Conservation (phyloP, 2,329 filamentous ascomycete species). For the Rhynchosporium agropyri region DNA sequence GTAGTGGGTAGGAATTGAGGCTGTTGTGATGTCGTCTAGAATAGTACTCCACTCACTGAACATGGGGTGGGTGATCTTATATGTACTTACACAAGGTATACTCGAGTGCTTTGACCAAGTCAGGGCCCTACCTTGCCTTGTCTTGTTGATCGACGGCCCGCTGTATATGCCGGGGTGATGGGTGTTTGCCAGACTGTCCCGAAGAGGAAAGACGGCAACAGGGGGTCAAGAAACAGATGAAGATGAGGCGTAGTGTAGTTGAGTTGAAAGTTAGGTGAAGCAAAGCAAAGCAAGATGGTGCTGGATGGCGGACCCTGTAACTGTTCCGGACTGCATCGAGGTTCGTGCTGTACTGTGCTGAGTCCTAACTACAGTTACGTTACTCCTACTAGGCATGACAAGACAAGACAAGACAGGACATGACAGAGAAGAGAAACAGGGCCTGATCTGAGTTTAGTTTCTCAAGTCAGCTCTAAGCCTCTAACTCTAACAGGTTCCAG, state of each 20-base stretch:
- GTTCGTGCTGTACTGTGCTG: neutral
- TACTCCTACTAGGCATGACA: no score
- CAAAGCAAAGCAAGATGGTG: neutral
- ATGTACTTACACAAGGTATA: conserved; percentile 24
- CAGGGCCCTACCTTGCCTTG: no score
- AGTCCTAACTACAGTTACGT: no score
- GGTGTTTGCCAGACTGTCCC: conserved; percentile 6
- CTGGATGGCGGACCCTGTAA: neutral
- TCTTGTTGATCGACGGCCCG: conserved; percentile 30
- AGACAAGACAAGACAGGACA: neutral
- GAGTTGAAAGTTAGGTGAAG: no score
- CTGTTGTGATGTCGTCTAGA: conserved; percentile 14
- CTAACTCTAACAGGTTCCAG: neutral
- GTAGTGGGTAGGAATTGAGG: neutral
- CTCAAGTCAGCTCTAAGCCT: neutral
- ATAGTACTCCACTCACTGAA: conserved; percentile 1
- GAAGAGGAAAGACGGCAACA: conserved; percentile 4
- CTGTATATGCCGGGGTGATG: conserved; percentile 28
- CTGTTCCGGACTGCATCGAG: neutral
- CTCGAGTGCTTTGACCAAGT: conserved; percentile 24
- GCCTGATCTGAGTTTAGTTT: neutral
- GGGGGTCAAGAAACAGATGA: conserved; percentile 17
- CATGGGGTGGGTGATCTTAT: conserved; percentile 22
- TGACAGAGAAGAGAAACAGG: neutral
- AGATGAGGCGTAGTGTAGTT: conserved; percentile 10